Evolutionary conservation across 257 asterid species (phyloP), one percentile per base, ranked within the genome.

Genomic region (Cordia subcordata): DNA sequence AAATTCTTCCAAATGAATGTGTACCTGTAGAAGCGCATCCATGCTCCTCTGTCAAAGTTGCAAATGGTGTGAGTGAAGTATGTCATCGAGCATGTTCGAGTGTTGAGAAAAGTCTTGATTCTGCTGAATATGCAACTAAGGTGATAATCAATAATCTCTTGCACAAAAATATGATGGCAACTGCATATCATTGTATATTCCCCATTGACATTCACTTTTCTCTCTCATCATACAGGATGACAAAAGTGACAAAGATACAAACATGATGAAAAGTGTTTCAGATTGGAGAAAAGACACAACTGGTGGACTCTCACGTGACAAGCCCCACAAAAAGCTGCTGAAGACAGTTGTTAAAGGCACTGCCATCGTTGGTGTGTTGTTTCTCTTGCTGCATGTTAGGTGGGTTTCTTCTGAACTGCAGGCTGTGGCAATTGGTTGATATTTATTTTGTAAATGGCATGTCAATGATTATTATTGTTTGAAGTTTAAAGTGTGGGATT

Each of bases 261-360:
- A 54, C 33, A 37, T 17, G 51, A 71, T 57, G 16, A 76, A 68
- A 46, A 68, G 21, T 38, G 53, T 16, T 54, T 51, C 64, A 23
- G 47, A 67, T 20, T 64, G 20, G 33, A 66, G 10, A 52, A 64
- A 61, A 58, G 72, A 56, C 13, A 60, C 64, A 16, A 38, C 46
- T 66, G 40, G 66, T 44, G 71, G 21, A 51, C 58, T 13, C 37
- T 71, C 76, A 21, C 56, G 64, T 10, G 65, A 5, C 35, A 79
- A 81, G 68, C 76, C 11, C 21, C 67, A 33, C 9, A 52, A 53
- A 57, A 76, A 39, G 65, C 57, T 89, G 46, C 74, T 90, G 53
- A 78, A 72, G 69, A 75, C 87, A 55, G 86, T 85, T 44, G 82
- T 70, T 52, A 79, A 78, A 68, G 90, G 97, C 76, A 90, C 94